phyloP scores from a whole-genome alignment of 208 protist genomes.

The Trypanosoma boissoni region DNA sequence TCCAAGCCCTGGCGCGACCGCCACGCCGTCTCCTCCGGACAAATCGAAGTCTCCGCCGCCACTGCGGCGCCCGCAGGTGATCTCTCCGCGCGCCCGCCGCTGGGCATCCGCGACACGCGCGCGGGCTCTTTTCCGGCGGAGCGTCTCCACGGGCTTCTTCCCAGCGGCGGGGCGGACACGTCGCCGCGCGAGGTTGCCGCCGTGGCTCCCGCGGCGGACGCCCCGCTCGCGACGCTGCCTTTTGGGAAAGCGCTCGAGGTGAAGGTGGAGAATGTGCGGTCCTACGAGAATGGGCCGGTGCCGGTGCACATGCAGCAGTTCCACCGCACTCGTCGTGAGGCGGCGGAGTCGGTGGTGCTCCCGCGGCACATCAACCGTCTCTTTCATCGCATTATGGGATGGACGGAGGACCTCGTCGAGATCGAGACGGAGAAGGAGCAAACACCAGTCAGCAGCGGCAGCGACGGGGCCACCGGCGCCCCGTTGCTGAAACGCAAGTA shows the following conservation, averaged over 20 bases:
- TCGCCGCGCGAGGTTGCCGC: neutral
- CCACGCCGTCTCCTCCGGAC: constrained; percentile 34
- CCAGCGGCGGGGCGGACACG: neutral
- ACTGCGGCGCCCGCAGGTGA: constrained; percentile 41
- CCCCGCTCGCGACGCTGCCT: constrained; percentile 46
- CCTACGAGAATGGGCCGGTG: constrained; percentile 50
- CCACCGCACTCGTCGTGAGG: constrained; percentile 50
- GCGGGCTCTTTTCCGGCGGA: constrained; percentile 6
- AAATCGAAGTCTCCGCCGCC: constrained; percentile 58
- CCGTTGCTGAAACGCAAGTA: constrained; percentile 55
- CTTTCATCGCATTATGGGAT: constrained; percentile 93
- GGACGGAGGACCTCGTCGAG: constrained; percentile 82
- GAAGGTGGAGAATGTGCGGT: constrained; percentile 67
- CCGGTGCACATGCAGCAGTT: constrained; percentile 75
- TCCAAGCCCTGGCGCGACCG: constrained; percentile 83
- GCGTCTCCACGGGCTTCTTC: no score
- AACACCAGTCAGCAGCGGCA: constrained; percentile 14
- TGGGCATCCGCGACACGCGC: constrained; percentile 62
- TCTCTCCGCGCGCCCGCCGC: constrained; percentile 37
- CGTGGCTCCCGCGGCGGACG: neutral
- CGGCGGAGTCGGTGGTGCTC: constrained; percentile 70
- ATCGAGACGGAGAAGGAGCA: constrained; percentile 36
- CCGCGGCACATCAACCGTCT: constrained; percentile 86
- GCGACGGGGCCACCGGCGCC: constrained; percentile 4
- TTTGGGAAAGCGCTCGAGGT: constrained; percentile 76